Conservation (phyloP, 2,329 filamentous ascomycete species). For the Penicillium hordei region DNA sequence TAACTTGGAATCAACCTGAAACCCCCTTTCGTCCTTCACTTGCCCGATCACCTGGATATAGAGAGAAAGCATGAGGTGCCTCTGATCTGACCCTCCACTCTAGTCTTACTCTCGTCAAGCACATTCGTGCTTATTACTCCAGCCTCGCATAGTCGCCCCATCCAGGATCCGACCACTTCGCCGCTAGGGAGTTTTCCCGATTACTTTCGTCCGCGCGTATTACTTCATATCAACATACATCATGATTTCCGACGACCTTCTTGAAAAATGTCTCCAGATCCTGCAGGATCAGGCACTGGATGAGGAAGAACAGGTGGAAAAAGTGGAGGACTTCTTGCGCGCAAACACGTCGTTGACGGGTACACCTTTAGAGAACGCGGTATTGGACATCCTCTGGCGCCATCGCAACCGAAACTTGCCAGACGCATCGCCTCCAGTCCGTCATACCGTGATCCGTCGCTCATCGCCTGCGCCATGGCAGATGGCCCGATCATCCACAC, state of each 20-base stretch:
- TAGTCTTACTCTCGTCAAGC: too few species aligned
- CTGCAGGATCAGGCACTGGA: constrained; percentile 79
- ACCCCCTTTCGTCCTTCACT: too few species aligned
- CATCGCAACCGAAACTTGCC: constrained; percentile 43
- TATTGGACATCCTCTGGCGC: constrained; percentile 84
- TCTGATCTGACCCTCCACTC: too few species aligned
- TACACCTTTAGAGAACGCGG: constrained; percentile 78
- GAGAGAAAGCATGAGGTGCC: too few species aligned
- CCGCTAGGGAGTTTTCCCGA: constrained; percentile 10
- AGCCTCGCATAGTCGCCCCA: too few species aligned
- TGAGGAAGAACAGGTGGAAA: constrained; percentile 94
- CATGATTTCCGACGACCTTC: constrained; percentile 92
- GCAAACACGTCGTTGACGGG: constrained; percentile 75
- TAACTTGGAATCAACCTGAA: neutral
- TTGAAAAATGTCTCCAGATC: constrained; percentile 86
- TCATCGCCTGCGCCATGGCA: constrained; percentile 95
- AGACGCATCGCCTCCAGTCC: constrained; percentile 77
- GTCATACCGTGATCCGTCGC: constrained; percentile 84
- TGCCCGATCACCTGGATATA: too few species aligned
- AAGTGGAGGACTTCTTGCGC: constrained; percentile 79
- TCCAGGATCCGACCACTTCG: neutral
- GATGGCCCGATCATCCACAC: constrained; percentile 70
- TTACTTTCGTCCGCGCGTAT: constrained; percentile 8
- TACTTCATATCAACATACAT: constrained; percentile 30
- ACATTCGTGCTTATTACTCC: too few species aligned